phyloP scores from a whole-genome alignment of 805 yeast genomes.

The Saturnispora silvae region DNA sequence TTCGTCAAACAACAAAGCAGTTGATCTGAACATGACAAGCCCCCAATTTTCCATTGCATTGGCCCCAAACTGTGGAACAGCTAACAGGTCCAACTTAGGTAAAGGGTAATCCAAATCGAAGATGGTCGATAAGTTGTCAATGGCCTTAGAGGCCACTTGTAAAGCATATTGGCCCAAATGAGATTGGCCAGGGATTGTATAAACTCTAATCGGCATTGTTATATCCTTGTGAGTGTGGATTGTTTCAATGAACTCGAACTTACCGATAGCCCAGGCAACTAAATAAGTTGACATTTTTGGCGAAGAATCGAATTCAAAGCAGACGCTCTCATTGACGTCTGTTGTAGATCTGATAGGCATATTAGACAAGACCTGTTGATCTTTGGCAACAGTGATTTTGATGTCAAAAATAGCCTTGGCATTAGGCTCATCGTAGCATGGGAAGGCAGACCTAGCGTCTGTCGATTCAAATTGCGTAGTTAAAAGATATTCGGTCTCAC shows the following conservation, averaged over 20 bases:
- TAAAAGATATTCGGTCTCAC: conserved; percentile 30
- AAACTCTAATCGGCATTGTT: conserved; percentile 39
- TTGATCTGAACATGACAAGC: conserved; percentile 54
- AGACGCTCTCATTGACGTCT: conserved; percentile 9
- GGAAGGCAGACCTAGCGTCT: conserved; percentile 49
- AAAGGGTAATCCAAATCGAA: conserved; percentile 58
- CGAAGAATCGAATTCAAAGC: conserved; percentile 33
- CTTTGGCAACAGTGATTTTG: conserved; percentile 24
- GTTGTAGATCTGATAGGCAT: conserved; percentile 29
- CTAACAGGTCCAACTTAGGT: conserved; percentile 72
- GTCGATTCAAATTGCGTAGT: conserved; percentile 52
- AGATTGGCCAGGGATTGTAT: conserved; percentile 40
- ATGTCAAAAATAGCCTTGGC: conserved; percentile 47
- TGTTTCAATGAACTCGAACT: conserved; percentile 42
- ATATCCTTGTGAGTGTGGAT: conserved; percentile 29
- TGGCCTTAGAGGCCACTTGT: conserved; percentile 36
- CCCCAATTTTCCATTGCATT: conserved; percentile 95
- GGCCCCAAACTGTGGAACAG: conserved; percentile 70
- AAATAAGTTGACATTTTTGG: conserved; percentile 48
- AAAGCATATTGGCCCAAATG: conserved; percentile 39
- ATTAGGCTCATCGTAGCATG: conserved; percentile 48
- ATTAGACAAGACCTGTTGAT: conserved; percentile 35
- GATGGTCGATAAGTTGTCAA: conserved; percentile 37
- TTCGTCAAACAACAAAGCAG: conserved; percentile 42
- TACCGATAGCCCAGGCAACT: conserved; percentile 50